Evolutionary conservation across 2,329 filamentous ascomycete species (phyloP).

Genomic region (Stenocarpella maydis): DNA sequence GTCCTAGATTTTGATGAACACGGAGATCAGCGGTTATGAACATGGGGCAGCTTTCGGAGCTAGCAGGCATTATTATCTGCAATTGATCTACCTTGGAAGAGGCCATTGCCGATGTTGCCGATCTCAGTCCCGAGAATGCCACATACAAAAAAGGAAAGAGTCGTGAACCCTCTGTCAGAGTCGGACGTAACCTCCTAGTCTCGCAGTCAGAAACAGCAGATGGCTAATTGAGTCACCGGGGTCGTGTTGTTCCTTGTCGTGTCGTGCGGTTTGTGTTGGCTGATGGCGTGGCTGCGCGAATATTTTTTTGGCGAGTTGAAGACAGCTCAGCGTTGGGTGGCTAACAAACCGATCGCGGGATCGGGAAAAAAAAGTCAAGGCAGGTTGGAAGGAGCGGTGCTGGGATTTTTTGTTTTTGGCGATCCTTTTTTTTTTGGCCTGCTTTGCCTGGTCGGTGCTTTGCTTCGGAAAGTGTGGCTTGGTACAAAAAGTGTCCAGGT

Average conservation of each 20-base stretch:
- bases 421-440: constrained; percentile 12
- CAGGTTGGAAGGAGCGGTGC: constrained; percentile 9
- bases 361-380: constrained; percentile 17
- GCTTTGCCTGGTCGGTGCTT: constrained; percentile 12
- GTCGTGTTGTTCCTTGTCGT: not conserved
- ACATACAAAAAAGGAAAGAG: constrained; percentile 32
- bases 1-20: constrained; percentile 56
- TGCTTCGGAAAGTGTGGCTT: constrained; percentile 30
- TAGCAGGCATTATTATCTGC: constrained; percentile 37
- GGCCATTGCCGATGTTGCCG: constrained; percentile 60
- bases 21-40: constrained; percentile 49
- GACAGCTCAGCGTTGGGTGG: constrained; percentile 20
- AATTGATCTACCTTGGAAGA: constrained; percentile 64
- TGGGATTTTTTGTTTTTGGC: constrained; percentile 29
- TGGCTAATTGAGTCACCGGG: not conserved
- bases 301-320: constrained; percentile 16
- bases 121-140: constrained; percentile 40
- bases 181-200: constrained; percentile 10
- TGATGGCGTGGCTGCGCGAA: constrained; percentile 5
- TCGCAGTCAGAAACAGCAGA: constrained; percentile 34
- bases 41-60: constrained; percentile 40
- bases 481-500: constrained; percentile 25
- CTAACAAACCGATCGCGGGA: constrained; percentile 13
- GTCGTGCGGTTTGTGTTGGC: constrained; percentile 9
- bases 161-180: constrained; percentile 11